Evolutionary conservation across 805 yeast genomes (phyloP), one percentile per base, ranked within the genome.

Genomic region (Candida morakotiae): DNA sequence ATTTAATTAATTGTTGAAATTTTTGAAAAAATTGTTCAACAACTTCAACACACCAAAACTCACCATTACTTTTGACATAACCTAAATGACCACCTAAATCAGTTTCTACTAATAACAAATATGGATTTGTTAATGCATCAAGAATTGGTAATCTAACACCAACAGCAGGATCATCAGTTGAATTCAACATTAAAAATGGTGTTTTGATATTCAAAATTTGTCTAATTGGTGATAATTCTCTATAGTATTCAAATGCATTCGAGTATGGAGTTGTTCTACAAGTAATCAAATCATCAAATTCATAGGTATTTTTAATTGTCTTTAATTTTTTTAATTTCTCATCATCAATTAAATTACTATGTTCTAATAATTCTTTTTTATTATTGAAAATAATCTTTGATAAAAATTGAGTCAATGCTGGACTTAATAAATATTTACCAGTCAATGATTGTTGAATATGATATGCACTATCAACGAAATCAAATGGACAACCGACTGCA

Each of bases 61-160:
- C 65, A 18, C 83, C 83, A 18, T 69, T 62, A 33, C 67, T 59
- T 45, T 72, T 67, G 43, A 78, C 86, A 82, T 83, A 86, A n/a
- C 86, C 93, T 37, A 86, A 69, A 58, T 86, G 95, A 1, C 95
- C 94, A 5, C 95, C 95, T 36, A 74, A 66, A 28, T 73, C 68
- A 5, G 89, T 81, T 41, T 78, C 72, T 4, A 79, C 66, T 49
- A 81, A 46, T 30, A 73, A 60, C 23, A 77, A 59, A 51, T 72
- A 77, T 1, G 94, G 93, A 51, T 84, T 84, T 21, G 53, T 45
- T 27, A 51, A 44, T 15, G 75, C 69, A 42, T 79, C 81, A 11
- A 52, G 53, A 25, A 55, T 53, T 1, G 93, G 93, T 18, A 83
- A 52, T 16, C 65, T 55, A 2, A 64, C 62, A 10, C 83, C 78